A percentile compares a stretch with the other conserved stretches of the same genome.
These are phyloP conservation scores for Pythium apleroticum DNA, from an alignment of 352 stramenopile genomes.

Conservation along the genomic window DNA sequence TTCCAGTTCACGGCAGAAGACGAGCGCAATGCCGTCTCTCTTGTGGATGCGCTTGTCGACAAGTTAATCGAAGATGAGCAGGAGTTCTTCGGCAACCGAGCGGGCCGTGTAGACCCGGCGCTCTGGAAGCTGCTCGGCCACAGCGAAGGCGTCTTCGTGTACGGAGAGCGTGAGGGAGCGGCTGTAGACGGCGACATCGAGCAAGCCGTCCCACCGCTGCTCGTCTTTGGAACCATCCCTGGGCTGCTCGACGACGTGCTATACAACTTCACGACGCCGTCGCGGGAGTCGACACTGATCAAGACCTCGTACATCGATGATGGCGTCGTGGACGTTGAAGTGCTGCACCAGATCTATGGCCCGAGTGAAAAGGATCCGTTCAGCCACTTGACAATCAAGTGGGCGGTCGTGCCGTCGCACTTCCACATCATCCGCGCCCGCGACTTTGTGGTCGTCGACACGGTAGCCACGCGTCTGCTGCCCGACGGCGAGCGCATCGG, in stretches of 20 bases:
- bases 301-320: constrained; percentile 35
- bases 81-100: constrained; percentile 4
- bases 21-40: constrained; percentile 4
- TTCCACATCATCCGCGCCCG: constrained; percentile 28
- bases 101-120: constrained; percentile 38
- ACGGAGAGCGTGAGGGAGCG: background rate
- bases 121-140: constrained; percentile 7
- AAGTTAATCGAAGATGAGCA: constrained; percentile 13
- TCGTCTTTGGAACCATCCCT: constrained; percentile 8
- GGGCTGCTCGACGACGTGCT: constrained; percentile 17
- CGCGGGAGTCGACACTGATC: constrained; percentile 11
- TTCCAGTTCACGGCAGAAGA: background rate
- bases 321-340: constrained; percentile 34
- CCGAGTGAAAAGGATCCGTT: constrained; percentile 37
- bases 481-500: constrained; percentile 42
- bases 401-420: constrained; percentile 27
- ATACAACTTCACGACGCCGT: constrained; percentile 14
- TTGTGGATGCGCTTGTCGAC: constrained; percentile 10
- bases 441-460: constrained; percentile 54
- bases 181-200: background rate
- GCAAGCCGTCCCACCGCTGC: constrained; percentile 1
- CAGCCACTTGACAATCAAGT: constrained; percentile 26
- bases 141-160: constrained; percentile 6
- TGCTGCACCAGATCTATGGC: constrained; percentile 36
- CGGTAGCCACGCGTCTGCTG: constrained; percentile 34